Evolutionary conservation across 1,139 yeast species (phyloP).

Genomic region (Geotrichum carabidarum): DNA sequence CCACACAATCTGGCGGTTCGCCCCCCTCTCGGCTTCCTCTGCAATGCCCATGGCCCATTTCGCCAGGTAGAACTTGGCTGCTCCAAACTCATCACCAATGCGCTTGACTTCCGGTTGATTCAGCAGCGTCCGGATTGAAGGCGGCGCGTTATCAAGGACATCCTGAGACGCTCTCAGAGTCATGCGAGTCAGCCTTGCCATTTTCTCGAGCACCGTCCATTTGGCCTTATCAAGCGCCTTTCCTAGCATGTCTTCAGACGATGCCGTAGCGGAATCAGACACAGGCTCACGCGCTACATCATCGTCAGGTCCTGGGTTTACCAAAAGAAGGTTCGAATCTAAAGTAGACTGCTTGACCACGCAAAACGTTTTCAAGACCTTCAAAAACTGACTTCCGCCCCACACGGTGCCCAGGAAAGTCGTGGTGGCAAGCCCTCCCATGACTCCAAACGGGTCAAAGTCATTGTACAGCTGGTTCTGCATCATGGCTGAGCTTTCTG

Average conservation of each 20-base stretch:
- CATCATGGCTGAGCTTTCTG: conserved; percentile 63
- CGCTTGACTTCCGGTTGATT: conserved; percentile 73
- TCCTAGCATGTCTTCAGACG: conserved; percentile 27
- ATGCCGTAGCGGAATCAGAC: conserved; percentile 35
- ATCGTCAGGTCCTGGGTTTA: conserved; percentile 78
- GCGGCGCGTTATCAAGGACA: conserved; percentile 62
- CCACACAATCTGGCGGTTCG: conserved; percentile 45
- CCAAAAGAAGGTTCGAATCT: conserved; percentile 65
- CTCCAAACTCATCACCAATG: conserved; percentile 85
- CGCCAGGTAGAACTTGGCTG: conserved; percentile 85
- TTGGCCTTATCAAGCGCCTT: conserved; percentile 57
- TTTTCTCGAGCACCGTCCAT: conserved; percentile 80
- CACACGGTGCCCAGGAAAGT: conserved; percentile 53
- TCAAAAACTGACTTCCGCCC: conserved; percentile 84
- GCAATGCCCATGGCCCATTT: conserved; percentile 97
- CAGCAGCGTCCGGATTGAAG: conserved; percentile 56
- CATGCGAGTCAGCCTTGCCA: conserved; percentile 73
- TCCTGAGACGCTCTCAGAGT: conserved; percentile 58
- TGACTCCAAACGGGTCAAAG: conserved; percentile 63
- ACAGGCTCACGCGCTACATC: conserved; percentile 66
- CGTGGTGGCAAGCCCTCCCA: conserved; percentile 26
- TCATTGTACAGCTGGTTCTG: conserved; percentile 55
- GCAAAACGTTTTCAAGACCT: conserved; percentile 49
- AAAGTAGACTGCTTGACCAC: conserved; percentile 62
- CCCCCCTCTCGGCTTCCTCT: conserved; percentile 79